Evolutionary conservation across 331 rosid species (phyloP).

Genomic region (Ulmus americana): DNA sequence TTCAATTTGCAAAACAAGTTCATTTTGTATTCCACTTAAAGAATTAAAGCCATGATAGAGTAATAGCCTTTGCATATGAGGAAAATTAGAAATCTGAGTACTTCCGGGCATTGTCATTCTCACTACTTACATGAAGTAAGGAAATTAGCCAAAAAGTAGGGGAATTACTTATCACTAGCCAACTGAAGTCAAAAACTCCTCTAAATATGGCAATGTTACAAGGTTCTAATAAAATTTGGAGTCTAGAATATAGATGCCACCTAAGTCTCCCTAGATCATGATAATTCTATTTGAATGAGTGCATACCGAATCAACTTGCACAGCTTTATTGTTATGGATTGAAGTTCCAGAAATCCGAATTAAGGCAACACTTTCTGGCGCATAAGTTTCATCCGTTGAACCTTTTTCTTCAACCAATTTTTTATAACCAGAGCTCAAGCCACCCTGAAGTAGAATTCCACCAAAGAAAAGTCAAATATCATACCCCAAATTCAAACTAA

Average conservation of each 20-base stretch:
- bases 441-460: slow-evolving; percentile 58
- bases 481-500: slow-evolving; percentile 15
- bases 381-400: slow-evolving; percentile 66
- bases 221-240: neutral
- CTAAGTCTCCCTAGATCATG: neutral
- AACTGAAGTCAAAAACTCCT: neutral
- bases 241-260: neutral
- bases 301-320: slow-evolving; percentile 92
- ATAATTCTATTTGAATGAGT: slow-evolving; percentile 5
- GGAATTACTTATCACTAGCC: neutral
- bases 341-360: slow-evolving; percentile 73
- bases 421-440: slow-evolving; percentile 83
- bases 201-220: neutral
- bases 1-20: no score
- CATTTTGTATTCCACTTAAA: no score
- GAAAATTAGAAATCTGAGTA: no score
- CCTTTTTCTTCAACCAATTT: slow-evolving; percentile 58
- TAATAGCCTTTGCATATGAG: no score
- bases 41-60: no score
- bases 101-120: no score
- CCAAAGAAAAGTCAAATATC: slow-evolving; percentile 11
- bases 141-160: neutral
- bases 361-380: slow-evolving; percentile 60
- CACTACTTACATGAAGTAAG: neutral
- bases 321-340: slow-evolving; percentile 62